Conservation (phyloP, 1,284 basidiomycete species). For the Irpex sp. region DNA sequence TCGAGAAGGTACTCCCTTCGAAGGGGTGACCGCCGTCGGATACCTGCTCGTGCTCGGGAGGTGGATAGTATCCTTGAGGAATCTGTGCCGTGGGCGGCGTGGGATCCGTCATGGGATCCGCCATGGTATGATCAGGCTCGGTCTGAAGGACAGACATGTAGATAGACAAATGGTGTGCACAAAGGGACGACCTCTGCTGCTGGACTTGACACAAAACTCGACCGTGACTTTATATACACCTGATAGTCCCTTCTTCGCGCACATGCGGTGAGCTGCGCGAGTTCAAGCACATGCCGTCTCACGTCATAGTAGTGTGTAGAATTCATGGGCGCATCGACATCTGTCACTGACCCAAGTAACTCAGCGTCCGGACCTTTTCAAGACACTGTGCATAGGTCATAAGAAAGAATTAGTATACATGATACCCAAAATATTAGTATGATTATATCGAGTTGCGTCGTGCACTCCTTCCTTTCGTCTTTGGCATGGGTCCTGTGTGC, state of each 20-base stretch:
- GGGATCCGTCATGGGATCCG: neutral
- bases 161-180: too few relatives aligned
- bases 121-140: neutral
- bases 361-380: neutral
- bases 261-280: too few relatives aligned
- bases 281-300: neutral
- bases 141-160: neutral
- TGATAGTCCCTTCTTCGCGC: too few relatives aligned
- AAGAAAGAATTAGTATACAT: neutral
- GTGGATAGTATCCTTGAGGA: too few relatives aligned
- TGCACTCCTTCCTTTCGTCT: conserved; percentile 70
- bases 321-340: neutral
- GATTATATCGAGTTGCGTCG: conserved; percentile 67
- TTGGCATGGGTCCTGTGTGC: conserved; percentile 39
- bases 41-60: too few relatives aligned
- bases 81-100: too few relatives aligned
- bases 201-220: too few relatives aligned
- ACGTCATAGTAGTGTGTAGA: neutral
- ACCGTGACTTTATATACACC: too few relatives aligned
- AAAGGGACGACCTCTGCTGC: too few relatives aligned
- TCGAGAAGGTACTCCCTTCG: neutral
- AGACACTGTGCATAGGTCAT: neutral
- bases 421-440: neutral
- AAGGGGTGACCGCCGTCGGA: neutral
- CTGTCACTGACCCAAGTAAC: neutral